phyloP scores from a whole-genome alignment of 2,329 filamentous ascomycete species.

The Myotisia sp. region DNA sequence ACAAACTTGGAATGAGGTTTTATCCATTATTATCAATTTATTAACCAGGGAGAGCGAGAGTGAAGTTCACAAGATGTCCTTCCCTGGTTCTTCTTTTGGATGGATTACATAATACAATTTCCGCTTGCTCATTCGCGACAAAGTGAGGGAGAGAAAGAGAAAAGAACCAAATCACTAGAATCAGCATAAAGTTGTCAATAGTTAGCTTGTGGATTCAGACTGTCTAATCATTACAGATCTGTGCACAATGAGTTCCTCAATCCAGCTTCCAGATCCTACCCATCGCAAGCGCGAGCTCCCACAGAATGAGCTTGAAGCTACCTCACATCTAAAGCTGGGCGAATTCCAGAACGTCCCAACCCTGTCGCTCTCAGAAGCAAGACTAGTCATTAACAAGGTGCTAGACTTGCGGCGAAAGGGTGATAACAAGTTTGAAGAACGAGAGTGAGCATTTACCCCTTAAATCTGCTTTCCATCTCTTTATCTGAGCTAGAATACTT shows the following conservation, averaged over 20 bases:
- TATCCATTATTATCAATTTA: too few relatives aligned
- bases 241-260: slow-evolving; percentile 7
- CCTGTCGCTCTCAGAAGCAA: slow-evolving; percentile 80
- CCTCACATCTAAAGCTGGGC: slow-evolving; percentile 66
- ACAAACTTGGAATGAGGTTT: too few relatives aligned
- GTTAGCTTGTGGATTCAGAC: too few relatives aligned
- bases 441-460: slow-evolving; percentile 43
- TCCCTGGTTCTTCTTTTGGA: too few relatives aligned
- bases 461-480: too few relatives aligned
- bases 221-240: background rate
- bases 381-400: slow-evolving; percentile 81
- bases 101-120: too few relatives aligned
- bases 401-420: slow-evolving; percentile 65
- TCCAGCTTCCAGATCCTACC: slow-evolving; percentile 12
- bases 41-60: too few relatives aligned
- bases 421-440: slow-evolving; percentile 70
- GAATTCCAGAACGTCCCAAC: slow-evolving; percentile 89
- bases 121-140: too few relatives aligned
- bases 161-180: too few relatives aligned
- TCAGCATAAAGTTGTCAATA: background rate
- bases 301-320: slow-evolving; percentile 66
- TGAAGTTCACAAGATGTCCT: too few relatives aligned
- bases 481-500: too few relatives aligned
- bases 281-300: slow-evolving; percentile 30
- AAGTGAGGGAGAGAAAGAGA: too few relatives aligned